Evolutionary conservation across 2,329 filamentous ascomycete species (phyloP).

Genomic region (Hypoxylon sp.): DNA sequence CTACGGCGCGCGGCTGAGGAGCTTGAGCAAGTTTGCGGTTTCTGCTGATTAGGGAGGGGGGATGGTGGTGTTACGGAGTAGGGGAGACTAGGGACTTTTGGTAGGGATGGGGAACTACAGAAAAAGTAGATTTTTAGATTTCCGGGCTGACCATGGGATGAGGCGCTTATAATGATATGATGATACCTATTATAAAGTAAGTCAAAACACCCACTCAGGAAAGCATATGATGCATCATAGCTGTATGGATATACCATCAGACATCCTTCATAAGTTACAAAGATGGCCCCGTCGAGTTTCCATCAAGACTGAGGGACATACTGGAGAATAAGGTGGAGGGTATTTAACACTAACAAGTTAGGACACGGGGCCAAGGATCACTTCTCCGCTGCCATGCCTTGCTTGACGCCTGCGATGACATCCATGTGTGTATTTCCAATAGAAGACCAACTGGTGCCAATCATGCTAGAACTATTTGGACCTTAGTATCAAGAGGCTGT

Average conservation of each 20-base stretch:
- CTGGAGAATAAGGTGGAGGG: too few species aligned
- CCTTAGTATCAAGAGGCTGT: not conserved
- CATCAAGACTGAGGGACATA: too few species aligned
- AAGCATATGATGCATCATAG: not conserved
- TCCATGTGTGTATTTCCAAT: not conserved
- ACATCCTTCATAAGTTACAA: not conserved
- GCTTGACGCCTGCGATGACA: too few species aligned
- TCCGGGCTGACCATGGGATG: not conserved
- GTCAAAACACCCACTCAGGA: not conserved
- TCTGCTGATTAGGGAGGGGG: conserved; percentile 37
- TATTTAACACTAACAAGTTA: too few species aligned
- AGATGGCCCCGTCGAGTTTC: not conserved
- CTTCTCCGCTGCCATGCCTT: too few species aligned
- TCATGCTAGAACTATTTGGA: too few species aligned
- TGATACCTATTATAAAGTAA: not conserved
- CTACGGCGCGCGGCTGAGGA: conserved; percentile 66
- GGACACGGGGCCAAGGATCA: too few species aligned
- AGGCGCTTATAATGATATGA: not conserved
- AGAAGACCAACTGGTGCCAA: too few species aligned
- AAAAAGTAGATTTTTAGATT: not conserved
- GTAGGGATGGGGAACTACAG: not conserved
- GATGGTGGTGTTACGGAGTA: not conserved
- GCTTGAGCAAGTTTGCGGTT: conserved; percentile 69
- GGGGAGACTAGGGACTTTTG: not conserved
- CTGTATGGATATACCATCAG: not conserved